These are phyloP conservation scores for Solanum hybrid DNA, from an alignment of 305 asterid species.

Conservation along the genomic window DNA sequence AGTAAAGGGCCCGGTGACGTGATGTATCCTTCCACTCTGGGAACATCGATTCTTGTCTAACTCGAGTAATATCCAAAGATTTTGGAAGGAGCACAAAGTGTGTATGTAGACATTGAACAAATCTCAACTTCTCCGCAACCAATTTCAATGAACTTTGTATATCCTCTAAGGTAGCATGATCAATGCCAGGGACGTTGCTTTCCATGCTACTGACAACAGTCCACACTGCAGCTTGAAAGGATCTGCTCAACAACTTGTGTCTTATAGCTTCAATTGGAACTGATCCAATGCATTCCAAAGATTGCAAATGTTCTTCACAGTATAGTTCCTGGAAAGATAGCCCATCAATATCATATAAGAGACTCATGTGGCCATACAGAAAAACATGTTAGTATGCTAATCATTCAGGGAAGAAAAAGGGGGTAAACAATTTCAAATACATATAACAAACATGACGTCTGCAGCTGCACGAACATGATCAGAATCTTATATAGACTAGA, in stretches of 20 bases:
- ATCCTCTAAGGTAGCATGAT: conserved; percentile 36
- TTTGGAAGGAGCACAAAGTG: conserved; percentile 66
- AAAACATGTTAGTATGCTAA: not conserved
- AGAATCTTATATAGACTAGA: not conserved
- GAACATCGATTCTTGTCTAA: conserved; percentile 39
- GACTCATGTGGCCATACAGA: conserved; percentile 3
- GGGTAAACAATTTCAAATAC: not conserved
- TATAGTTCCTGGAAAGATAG: conserved; percentile 51
- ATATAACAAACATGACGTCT: not conserved
- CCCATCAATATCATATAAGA: conserved; percentile 8
- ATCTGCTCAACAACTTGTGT: conserved; percentile 47
- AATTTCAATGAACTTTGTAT: conserved; percentile 40
- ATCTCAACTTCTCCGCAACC: conserved; percentile 59
- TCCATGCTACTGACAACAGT: conserved; percentile 34
- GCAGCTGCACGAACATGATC: not conserved
- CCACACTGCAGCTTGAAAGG: conserved; percentile 83
- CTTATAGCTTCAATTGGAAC: conserved; percentile 47
- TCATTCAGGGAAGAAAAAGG: not conserved
- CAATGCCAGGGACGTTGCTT: conserved; percentile 34
- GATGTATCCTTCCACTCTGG: conserved; percentile 69
- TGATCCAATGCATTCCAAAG: conserved; percentile 55
- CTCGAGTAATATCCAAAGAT: conserved; percentile 53
- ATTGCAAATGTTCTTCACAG: conserved; percentile 36
- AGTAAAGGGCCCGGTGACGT: conserved; percentile 60
- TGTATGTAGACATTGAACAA: conserved; percentile 60